Base-by-base conservation (phyloP, 768 basidiomycete species). In the Leccinum subtestaceum region DNA sequence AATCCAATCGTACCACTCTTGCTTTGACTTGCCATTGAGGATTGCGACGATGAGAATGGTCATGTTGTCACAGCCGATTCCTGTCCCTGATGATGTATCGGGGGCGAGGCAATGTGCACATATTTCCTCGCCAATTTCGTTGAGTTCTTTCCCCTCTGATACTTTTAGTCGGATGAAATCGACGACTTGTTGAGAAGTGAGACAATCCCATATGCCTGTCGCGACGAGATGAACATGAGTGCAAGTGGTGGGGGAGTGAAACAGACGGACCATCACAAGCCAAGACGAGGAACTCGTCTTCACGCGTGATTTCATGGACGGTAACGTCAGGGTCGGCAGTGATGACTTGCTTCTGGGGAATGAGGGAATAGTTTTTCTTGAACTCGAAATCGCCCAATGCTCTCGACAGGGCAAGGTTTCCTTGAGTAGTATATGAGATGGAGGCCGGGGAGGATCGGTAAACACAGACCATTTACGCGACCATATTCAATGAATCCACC, bases 11-110 rank as follows among this genome's bases (percentile, higher is more conserved):
- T 91, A 91, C 97, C 97, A 98, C 69, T 95, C 86, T 63, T 91
- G 89, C 72, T 88, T 84, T n/a, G 93, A 91, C 60, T 86, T 85
- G 43, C 92, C 95, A 61, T 90, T 83, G 32, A 95, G 81, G 48
- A 99, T 74, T 7, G 93, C 97, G 58, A 98, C 83, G 54, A 99
- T 84, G 65, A 98, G 81, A 52, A 97, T 78, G 0, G 97, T 99
- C 97, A 99, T 99, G 78, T 99, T 98, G 77, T 99, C 97, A 72
- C 96, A 98, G 19, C 97, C 97, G 62, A 98, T 92, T 12, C 97
- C 97, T 47, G 86, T 85, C 51, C 91, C 92, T 36, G 90, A 90
- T 23, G 89, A 88, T 2, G 92, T 91, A 71, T 97, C 94, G 1
- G 95, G 95, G 23, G 97, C 95, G 50, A 98, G 81, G 69, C 97